Evolutionary conservation across 129 eudicot species (phyloP).

Genomic region (Arctium minus): DNA sequence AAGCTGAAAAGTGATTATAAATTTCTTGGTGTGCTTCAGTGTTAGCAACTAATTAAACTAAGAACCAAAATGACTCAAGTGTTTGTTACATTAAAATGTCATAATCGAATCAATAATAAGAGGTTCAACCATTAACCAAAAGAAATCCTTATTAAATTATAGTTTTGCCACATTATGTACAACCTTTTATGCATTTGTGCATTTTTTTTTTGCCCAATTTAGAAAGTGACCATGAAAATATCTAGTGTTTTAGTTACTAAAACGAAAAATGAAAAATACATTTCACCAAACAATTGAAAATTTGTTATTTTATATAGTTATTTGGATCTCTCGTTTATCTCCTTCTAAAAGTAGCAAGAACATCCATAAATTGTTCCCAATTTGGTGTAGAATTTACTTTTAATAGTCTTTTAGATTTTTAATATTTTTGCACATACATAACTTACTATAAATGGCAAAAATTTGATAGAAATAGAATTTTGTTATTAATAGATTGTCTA

Average conservation of each 20-base stretch:
- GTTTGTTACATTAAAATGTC: too few relatives aligned
- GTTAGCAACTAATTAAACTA: too few relatives aligned
- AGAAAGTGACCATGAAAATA: neutral
- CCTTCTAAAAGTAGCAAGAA: neutral
- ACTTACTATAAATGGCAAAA: neutral
- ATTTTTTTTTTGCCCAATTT: neutral
- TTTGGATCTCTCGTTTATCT: neutral
- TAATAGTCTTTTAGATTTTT: neutral
- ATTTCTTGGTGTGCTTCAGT: too few relatives aligned
- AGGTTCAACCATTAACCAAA: too few relatives aligned
- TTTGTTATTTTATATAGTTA: neutral
- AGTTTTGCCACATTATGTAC: too few relatives aligned
- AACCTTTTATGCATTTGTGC: too few relatives aligned
- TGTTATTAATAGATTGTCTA: neutral
- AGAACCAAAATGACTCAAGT: too few relatives aligned
- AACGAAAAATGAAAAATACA: neutral
- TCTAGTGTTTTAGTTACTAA: neutral
- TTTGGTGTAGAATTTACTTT: neutral
- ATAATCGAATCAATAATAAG: too few relatives aligned
- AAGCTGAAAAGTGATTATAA: too few relatives aligned
- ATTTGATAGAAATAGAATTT: neutral
- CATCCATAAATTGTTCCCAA: neutral
- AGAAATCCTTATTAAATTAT: too few relatives aligned
- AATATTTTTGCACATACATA: neutral
- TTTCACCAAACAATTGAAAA: neutral